Conservation (phyloP, 768 basidiomycete species). For the Trametes elegans region DNA sequence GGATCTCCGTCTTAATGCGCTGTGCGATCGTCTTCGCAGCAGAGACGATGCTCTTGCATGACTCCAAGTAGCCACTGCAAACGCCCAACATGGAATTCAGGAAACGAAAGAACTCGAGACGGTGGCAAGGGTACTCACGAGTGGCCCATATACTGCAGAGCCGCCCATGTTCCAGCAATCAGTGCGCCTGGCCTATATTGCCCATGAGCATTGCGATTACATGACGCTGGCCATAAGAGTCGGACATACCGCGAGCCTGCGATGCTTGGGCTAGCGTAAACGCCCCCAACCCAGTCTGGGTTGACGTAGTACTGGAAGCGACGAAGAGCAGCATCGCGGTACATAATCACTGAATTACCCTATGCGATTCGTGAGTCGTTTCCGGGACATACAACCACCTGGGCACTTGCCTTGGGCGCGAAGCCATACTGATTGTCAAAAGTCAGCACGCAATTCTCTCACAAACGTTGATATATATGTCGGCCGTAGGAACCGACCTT, state of each 20-base stretch:
- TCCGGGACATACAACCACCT: not conserved
- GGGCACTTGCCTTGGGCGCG: constrained; percentile 70
- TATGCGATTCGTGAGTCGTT: constrained; percentile 28
- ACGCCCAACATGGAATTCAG: not conserved
- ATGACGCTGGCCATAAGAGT: not conserved
- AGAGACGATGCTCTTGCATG: constrained; percentile 80
- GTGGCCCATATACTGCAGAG: constrained; percentile 90
- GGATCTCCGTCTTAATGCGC: constrained; percentile 63
- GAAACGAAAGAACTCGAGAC: too few relatives aligned
- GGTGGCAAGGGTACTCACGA: constrained; percentile 52
- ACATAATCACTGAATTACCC: constrained; percentile 96
- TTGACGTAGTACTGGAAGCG: constrained; percentile 85
- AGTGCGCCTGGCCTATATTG: constrained; percentile 78
- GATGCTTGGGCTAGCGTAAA: constrained; percentile 87
- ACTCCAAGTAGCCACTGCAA: constrained; percentile 79
- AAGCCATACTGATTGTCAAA: constrained; percentile 78
- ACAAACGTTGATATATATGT: not conserved
- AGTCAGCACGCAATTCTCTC: not conserved
- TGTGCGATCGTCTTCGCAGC: constrained; percentile 69
- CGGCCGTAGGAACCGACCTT: constrained; percentile 57
- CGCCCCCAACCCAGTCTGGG: constrained; percentile 79
- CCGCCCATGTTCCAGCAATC: constrained; percentile 95
- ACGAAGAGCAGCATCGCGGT: constrained; percentile 72
- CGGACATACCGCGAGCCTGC: constrained; percentile 78
- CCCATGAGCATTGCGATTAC: not conserved